These are phyloP conservation scores for Paxillus rubicundulus DNA, from an alignment of 768 basidiomycete species.

Conservation along the genomic window DNA sequence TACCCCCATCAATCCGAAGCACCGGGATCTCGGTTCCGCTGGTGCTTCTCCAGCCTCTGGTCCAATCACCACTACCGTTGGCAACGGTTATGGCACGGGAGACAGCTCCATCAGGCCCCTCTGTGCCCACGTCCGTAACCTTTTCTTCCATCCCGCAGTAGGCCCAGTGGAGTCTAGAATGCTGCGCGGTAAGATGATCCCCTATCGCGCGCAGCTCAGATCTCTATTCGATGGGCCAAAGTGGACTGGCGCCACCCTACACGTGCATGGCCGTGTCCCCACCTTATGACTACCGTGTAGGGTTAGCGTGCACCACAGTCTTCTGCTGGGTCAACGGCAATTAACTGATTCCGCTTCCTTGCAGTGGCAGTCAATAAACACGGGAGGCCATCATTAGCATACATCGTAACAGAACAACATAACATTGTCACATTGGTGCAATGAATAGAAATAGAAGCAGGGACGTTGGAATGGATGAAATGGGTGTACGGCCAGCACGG, in stretches of 20 bases:
- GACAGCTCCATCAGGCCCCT: neutral
- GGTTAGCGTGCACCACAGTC: conserved; percentile 7
- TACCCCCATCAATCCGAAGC: neutral
- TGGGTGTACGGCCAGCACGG: too few relatives aligned
- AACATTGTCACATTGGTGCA: neutral
- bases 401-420: neutral
- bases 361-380: conserved; percentile 13
- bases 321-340: neutral
- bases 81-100: too few relatives aligned
- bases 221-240: conserved; percentile 34
- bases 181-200: neutral
- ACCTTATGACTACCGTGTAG: conserved; percentile 54
- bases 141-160: conserved; percentile 38
- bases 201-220: neutral
- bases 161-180: conserved; percentile 34
- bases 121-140: conserved; percentile 7
- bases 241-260: conserved; percentile 45
- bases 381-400: conserved; percentile 1
- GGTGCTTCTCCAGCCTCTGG: neutral
- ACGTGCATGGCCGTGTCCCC: conserved; percentile 46
- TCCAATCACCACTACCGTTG: neutral
- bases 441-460: neutral
- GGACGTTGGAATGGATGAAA: neutral
- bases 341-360: conserved; percentile 5
- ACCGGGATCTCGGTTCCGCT: neutral